Base-by-base conservation (phyloP, 306 rosid genomes). In the Cercis canadensis region DNA sequence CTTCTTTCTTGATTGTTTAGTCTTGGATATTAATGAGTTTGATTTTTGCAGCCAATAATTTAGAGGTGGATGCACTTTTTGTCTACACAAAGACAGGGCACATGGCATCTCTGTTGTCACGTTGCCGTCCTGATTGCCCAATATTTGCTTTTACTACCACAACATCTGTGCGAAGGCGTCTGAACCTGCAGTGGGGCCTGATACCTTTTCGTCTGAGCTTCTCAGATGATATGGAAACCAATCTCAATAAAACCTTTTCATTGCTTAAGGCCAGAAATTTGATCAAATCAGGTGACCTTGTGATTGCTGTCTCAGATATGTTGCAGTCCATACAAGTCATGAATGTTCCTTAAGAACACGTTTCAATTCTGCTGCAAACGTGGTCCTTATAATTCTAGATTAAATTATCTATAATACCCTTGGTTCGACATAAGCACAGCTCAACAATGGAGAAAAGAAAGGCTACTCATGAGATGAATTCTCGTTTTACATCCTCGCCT, bases 141-240 rank as follows among this genome's bases (percentile, higher is more conserved):
- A 92, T 95, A 64, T 95, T 95, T 73, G 99, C 99, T 37, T 95
- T 95, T 60, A 92, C 96, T 0, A 59, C 87, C 72, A 87, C 96
- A 0, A 56, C 97, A 18, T 95, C 96, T 0, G 88, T 95, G 34
- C 88, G 97, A 39, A 82, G 99, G 69, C 99, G 88, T 41, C 88
- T 95, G 65, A 95, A 95, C 85, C 85, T 95, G 33, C 99, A 95
- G 72, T 95, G 99, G 99, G 99, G 99, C 62, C 86, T 95, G 78
- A 92, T 95, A 72, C 99, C 99, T 13, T 95, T 95, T 74, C 93
- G 97, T 33, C 73, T 95, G 62, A 83, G 96, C 86, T 95, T 95
- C 87, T 80, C 96, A 0, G 97, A 95, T 31, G 97, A 95, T 31
- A 95, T 95, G 99, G 99, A 95, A 57, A 92, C 85, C 90, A 88